Percentiles rank a stretch among this genome's conserved stretches.
These are phyloP conservation scores for Neurospora africana DNA, from an alignment of 495 filamentous ascomycete species.

Conservation along the genomic window DNA sequence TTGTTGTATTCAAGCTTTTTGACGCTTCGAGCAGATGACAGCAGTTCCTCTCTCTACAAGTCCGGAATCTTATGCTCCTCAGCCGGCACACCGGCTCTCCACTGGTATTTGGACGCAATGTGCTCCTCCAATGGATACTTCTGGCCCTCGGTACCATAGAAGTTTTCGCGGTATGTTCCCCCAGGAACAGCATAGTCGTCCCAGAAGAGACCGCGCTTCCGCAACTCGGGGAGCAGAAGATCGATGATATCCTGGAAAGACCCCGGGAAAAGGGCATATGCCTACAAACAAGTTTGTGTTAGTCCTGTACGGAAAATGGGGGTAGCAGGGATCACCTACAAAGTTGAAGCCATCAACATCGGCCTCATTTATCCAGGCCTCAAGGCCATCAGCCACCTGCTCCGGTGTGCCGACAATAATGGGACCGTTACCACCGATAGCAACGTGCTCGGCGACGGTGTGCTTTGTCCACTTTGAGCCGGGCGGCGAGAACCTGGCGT, in stretches of 20 bases:
- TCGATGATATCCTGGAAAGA: conserved; percentile 56
- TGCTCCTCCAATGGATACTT: conserved; percentile 23
- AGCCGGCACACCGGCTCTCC: conserved; percentile 24
- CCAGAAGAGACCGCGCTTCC: conserved; percentile 44
- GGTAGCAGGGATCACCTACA: conserved; percentile 10
- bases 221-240: conserved; percentile 48
- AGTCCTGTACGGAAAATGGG: neutral
- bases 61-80: conserved; percentile 22
- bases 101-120: conserved; percentile 24
- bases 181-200: conserved; percentile 37
- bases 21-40: too few species aligned
- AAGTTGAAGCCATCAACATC: conserved; percentile 46
- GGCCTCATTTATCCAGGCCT: conserved; percentile 35
- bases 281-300: conserved; percentile 23
- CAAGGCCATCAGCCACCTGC: conserved; percentile 40
- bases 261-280: conserved; percentile 49
- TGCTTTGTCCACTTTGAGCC: conserved; percentile 53
- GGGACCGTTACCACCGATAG: conserved; percentile 46
- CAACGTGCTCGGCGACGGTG: conserved; percentile 48
- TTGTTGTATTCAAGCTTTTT: too few species aligned
- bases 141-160: conserved; percentile 27
- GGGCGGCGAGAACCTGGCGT: conserved; percentile 24
- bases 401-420: conserved; percentile 36
- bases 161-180: conserved; percentile 43
- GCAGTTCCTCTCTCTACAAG: neutral